Base-by-base conservation (phyloP, 2,329 filamentous ascomycete genomes). In the Furcasterigmium furcatum region DNA sequence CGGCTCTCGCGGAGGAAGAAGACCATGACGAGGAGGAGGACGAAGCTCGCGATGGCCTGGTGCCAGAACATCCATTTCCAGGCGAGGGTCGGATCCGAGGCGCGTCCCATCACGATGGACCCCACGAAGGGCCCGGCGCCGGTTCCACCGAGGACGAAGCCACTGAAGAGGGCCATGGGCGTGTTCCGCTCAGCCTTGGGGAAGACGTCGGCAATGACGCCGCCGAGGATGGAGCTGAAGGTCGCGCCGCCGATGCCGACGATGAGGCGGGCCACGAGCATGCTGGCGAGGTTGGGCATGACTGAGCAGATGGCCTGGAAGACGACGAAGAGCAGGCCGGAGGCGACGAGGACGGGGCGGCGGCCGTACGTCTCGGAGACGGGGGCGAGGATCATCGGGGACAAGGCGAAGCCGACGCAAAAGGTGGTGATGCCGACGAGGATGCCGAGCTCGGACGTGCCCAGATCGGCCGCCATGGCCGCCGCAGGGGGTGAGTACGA, bases 41-140 rank as follows among this genome's bases (percentile, higher is more conserved):
- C 61, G 0, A 73, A 82, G 45, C 84, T 80, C 19, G 79, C 68
- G 38, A 96, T 90, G 8, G 82, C 80, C 55, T 96, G 91, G 22
- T 91, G 74, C 76, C 90, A 95, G 62, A 95, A 95, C 0, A 91
- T 80, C 91, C 91, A 96, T 50, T 88, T 81, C 89, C 89, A 95
- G 3, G 65, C 63, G n/a, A 59, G 48, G 0, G 58, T 64, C 8
- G 62, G 55, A 9, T 67, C 56, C 1, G 52, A 49, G 9, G 54
- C 59, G 5, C 67, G 76, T 29, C 87, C 69, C 1, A 85, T 80
- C 50, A 96, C 81, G 38, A 85, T 80, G 1, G 87, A 81, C 5
- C 78, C 79, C 1, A 91, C 70, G 7, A 96, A 59, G 0, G 91
- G 91, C 0, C 91, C 91, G 1, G 86, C 68, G 0, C 90, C 90